Evolutionary conservation across 1,139 yeast genomes (phyloP).

Genomic region (Candida sojae): DNA sequence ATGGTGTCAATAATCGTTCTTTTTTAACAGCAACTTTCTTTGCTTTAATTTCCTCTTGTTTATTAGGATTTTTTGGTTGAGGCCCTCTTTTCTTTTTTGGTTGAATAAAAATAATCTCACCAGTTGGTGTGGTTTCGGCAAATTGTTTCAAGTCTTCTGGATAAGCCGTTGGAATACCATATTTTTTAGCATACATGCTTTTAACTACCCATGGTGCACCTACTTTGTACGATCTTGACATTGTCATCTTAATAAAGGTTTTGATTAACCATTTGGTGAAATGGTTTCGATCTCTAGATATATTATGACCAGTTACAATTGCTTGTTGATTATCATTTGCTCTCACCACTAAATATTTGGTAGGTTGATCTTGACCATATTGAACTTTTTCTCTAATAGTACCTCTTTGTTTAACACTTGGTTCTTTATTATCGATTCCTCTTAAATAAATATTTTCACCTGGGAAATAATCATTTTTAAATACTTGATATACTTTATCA

Average conservation of each 20-base stretch:
- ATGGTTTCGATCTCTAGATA: conserved; percentile 79
- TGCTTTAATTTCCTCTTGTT: conserved; percentile 9
- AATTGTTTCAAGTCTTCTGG: conserved; percentile 54
- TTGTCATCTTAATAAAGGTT: conserved; percentile 83
- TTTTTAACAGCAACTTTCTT: neutral
- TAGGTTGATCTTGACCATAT: conserved; percentile 54
- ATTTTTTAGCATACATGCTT: conserved; percentile 64
- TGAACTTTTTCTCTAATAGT: conserved; percentile 49
- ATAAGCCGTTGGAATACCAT: conserved; percentile 58
- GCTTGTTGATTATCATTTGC: conserved; percentile 56
- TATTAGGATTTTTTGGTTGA: conserved; percentile 3
- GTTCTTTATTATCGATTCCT: conserved; percentile 21
- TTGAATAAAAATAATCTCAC: conserved; percentile 28
- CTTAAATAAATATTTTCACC: conserved; percentile 81
- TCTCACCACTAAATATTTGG: conserved; percentile 65
- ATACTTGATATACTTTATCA: conserved; percentile 75
- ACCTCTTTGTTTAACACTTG: conserved; percentile 35
- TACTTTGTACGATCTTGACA: conserved; percentile 76
- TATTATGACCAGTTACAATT: conserved; percentile 70
- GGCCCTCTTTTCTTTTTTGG: conserved; percentile 15
- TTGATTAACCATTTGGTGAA: conserved; percentile 90
- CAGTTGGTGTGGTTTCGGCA: conserved; percentile 41
- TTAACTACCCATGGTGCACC: conserved; percentile 99
- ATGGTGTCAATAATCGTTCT: conserved; percentile 2
- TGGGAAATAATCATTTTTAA: conserved; percentile 85